These are phyloP conservation scores for Ogataea wickerhamii DNA, from an alignment of 805 yeast species.

Conservation along the genomic window DNA sequence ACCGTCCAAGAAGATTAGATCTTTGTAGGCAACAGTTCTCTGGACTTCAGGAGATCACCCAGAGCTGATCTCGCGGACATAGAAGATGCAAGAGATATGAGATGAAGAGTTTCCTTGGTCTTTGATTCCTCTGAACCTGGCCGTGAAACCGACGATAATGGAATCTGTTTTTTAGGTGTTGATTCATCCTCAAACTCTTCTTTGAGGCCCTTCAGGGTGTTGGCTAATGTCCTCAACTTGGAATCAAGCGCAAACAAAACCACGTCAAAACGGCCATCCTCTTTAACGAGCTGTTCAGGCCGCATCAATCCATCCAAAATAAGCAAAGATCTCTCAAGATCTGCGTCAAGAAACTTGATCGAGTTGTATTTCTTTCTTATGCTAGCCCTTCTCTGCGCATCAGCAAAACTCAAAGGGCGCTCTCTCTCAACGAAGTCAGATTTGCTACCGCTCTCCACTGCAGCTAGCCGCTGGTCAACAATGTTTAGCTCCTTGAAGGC, in stretches of 20 bases:
- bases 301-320: conserved; percentile 26
- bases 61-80: conserved; percentile 14
- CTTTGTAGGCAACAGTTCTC: neutral
- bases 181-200: no score
- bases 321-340: conserved; percentile 25
- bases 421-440: conserved; percentile 1
- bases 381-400: conserved; percentile 14
- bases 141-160: no score
- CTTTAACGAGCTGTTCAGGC: conserved; percentile 28
- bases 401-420: conserved; percentile 21
- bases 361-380: conserved; percentile 14
- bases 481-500: conserved; percentile 10
- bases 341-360: conserved; percentile 13
- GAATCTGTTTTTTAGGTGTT: no score
- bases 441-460: conserved; percentile 1
- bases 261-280: conserved; percentile 26
- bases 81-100: conserved; percentile 10
- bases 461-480: conserved; percentile 9
- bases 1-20: no score
- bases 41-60: conserved; percentile 7
- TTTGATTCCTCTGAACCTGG: neutral
- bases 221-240: conserved; percentile 18
- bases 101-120: conserved; percentile 9
- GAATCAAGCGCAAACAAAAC: conserved; percentile 28
- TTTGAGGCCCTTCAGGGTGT: conserved; percentile 17